These are phyloP conservation scores for Oenanthe sinensis DNA, from an alignment of 129 eudicot genomes.

Conservation along the genomic window DNA sequence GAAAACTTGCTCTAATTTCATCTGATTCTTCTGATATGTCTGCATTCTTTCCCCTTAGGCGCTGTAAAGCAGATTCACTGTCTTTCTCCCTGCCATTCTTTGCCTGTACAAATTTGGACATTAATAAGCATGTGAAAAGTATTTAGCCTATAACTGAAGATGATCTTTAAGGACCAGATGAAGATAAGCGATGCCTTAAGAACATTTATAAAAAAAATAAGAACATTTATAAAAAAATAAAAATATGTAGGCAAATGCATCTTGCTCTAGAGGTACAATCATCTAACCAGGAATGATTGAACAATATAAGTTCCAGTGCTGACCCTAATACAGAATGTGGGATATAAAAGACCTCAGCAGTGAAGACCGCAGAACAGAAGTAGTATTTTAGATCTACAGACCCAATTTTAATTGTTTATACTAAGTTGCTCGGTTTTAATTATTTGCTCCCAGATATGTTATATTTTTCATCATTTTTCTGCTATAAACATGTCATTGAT, in stretches of 20 bases:
- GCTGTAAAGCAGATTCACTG: constrained; percentile 46
- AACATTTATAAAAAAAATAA: neutral
- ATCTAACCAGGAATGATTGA: neutral
- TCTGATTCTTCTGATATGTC: constrained; percentile 54
- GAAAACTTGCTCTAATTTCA: constrained; percentile 52
- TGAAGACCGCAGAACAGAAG: neutral
- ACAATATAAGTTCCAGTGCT: neutral
- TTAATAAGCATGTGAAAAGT: neutral
- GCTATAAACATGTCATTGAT: neutral
- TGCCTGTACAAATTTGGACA: constrained; percentile 39
- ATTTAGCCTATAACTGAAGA: neutral
- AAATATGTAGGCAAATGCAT: neutral
- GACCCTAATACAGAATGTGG: neutral
- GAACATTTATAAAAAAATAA: neutral
- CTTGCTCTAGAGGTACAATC: neutral
- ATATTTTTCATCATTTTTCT: neutral
- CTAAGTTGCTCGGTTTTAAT: neutral
- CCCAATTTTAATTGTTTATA: neutral
- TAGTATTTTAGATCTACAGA: neutral
- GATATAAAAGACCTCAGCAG: neutral
- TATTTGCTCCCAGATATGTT: neutral
- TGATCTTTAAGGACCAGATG: neutral
- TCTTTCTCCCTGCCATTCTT: constrained; percentile 51
- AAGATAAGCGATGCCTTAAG: neutral
- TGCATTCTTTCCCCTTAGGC: constrained; percentile 61